phyloP scores from a whole-genome alignment of 148 eudicot species.

The Silene latifolia region DNA sequence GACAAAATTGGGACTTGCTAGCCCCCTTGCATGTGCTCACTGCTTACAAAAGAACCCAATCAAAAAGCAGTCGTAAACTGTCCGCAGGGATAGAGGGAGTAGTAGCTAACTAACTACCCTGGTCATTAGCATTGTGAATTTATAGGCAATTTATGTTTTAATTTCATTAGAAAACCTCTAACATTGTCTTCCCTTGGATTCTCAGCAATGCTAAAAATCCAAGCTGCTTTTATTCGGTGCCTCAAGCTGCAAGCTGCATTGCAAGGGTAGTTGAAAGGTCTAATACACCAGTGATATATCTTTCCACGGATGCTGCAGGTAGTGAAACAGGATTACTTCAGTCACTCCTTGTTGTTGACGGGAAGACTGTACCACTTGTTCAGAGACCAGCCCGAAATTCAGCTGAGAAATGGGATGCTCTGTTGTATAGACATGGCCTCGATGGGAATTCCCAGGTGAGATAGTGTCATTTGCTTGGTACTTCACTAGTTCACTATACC shows the following conservation, averaged over 20 bases:
- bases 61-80: no score
- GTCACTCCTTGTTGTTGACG: constrained; percentile 58
- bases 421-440: constrained; percentile 72
- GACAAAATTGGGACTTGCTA: no score
- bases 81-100: no score
- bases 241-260: constrained; percentile 95
- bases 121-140: no score
- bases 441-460: constrained; percentile 79
- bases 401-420: constrained; percentile 99
- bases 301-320: constrained; percentile 95
- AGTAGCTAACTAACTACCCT: no score
- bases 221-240: constrained; percentile 88
- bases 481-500: neutral
- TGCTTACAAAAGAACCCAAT: no score
- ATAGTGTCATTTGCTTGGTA: neutral
- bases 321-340: constrained; percentile 90
- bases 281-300: constrained; percentile 75
- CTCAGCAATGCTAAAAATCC: constrained; percentile 87
- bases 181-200: constrained; percentile 12
- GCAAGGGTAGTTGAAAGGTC: constrained; percentile 72
- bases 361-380: constrained; percentile 81
- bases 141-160: no score
- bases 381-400: constrained; percentile 67
- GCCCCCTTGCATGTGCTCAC: no score
- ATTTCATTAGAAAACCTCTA: constrained; percentile 8